These are phyloP conservation scores for Dothidotthia symphoricarpi DNA, from an alignment of 2,329 filamentous ascomycete species.

Conservation along the genomic window DNA sequence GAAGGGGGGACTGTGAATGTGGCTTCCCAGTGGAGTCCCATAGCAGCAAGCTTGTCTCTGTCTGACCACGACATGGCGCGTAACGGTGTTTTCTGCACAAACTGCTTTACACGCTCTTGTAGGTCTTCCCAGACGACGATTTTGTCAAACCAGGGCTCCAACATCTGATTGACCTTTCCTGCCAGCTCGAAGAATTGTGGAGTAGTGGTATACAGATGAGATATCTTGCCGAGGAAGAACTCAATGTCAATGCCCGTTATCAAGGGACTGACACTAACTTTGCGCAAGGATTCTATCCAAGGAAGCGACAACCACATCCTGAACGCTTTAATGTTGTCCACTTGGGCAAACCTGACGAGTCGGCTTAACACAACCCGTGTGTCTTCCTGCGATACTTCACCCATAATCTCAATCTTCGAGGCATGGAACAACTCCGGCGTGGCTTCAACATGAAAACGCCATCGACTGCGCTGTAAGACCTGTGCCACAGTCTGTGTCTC, in stretches of 20 bases:
- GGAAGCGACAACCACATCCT: slow-evolving; percentile 1
- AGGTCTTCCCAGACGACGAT: slow-evolving; percentile 17
- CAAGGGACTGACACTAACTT: slow-evolving; percentile 22
- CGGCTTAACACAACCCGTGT: slow-evolving; percentile 23
- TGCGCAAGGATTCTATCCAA: slow-evolving; percentile 11
- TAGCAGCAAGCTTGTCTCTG: slow-evolving; percentile 23
- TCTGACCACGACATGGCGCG: slow-evolving; percentile 22
- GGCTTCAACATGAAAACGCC: slow-evolving; percentile 17
- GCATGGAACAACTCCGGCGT: slow-evolving; percentile 12
- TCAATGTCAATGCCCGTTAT: slow-evolving; percentile 23
- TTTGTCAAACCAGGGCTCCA: slow-evolving; percentile 15
- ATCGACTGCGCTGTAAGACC: slow-evolving; percentile 11
- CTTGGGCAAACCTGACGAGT: slow-evolving; percentile 9
- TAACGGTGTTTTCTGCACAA: slow-evolving; percentile 17
- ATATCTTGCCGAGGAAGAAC: slow-evolving; percentile 23
- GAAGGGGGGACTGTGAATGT: slow-evolving; percentile 8
- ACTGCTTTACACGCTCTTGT: slow-evolving; percentile 15
- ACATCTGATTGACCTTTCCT: slow-evolving; percentile 10
- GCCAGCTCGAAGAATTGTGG: slow-evolving; percentile 2
- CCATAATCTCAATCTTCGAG: slow-evolving; percentile 22
- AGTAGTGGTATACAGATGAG: slow-evolving; percentile 8
- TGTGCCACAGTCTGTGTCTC: background rate
- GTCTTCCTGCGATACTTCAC: slow-evolving; percentile 23
- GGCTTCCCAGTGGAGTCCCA: slow-evolving; percentile 18
- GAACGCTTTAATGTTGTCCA: slow-evolving; percentile 1